These are phyloP conservation scores for Rhodotorula diobovata DNA, from an alignment of 768 basidiomycete genomes.

Conservation along the genomic window DNA sequence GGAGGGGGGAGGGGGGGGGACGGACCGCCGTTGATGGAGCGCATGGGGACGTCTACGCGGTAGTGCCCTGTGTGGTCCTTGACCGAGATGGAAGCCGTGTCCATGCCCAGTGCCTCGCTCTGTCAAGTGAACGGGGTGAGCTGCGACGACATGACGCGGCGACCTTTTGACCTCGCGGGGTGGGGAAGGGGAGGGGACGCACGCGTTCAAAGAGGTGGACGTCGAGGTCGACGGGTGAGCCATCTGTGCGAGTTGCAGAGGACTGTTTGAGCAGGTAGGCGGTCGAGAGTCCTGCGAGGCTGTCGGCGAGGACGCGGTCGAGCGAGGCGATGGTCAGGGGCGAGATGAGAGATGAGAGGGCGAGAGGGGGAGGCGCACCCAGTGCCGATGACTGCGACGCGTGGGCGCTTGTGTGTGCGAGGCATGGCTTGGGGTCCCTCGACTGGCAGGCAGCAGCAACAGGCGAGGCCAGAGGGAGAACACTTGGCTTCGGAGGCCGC, in stretches of 20 bases:
- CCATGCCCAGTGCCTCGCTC: conserved; percentile 63
- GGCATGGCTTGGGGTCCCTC: not conserved
- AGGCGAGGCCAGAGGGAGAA: no score
- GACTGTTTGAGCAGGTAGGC: conserved; percentile 56
- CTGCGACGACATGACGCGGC: not conserved
- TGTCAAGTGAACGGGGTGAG: conserved; percentile 41
- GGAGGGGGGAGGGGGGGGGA: not conserved
- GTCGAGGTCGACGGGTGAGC: conserved; percentile 54
- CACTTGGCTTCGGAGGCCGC: no score
- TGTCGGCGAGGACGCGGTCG: not conserved
- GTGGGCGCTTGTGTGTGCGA: not conserved
- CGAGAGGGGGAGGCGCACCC: not conserved
- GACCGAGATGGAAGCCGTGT: conserved; percentile 53
- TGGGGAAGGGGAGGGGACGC: conserved; percentile 32
- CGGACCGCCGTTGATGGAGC: conserved; percentile 72
- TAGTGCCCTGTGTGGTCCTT: conserved; percentile 48
- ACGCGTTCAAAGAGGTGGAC: conserved; percentile 75
- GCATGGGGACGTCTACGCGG: conserved; percentile 72
- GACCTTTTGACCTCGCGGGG: not conserved
- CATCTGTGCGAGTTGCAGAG: conserved; percentile 40
- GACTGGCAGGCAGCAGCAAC: no score
- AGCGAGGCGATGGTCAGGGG: not conserved
- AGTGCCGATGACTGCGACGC: not conserved
- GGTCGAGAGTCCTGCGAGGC: conserved; percentile 65
- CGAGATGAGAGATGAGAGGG: not conserved